Percentiles rank a stretch among this genome's conserved stretches.
Evolutionary conservation across 2,329 filamentous ascomycete species (phyloP).

Genomic region (Aspergillus jensenii): DNA sequence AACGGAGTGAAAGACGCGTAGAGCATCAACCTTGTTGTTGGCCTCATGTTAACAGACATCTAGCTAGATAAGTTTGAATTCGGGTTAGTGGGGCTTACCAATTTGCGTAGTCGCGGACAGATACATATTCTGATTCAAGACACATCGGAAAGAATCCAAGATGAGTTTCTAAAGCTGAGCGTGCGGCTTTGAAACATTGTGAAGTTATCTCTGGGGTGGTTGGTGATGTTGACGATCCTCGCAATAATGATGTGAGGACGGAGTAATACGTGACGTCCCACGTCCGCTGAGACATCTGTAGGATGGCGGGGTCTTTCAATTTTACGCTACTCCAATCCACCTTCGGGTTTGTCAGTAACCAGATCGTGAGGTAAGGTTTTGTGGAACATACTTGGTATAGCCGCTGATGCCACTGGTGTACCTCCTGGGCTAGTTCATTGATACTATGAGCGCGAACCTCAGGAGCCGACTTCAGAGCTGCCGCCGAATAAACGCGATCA

Average conservation of each 20-base stretch:
- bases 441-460: constrained; percentile 9
- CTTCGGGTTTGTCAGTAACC: constrained; percentile 4
- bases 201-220: constrained; percentile 13
- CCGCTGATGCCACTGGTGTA: constrained; percentile 14
- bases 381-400: constrained; percentile 2
- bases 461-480: constrained; percentile 3
- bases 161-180: constrained; percentile 18
- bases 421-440: constrained; percentile 5
- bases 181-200: constrained; percentile 20
- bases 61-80: background rate
- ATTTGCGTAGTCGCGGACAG: constrained; percentile 20
- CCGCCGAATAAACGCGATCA: constrained; percentile 16
- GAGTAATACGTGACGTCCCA: constrained; percentile 25
- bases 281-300: constrained; percentile 13
- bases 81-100: constrained; percentile 11
- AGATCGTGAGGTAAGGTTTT: background rate
- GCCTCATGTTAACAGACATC: background rate
- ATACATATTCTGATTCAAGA: background rate
- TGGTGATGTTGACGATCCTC: constrained; percentile 10
- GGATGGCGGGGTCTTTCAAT: constrained; percentile 12
- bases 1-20: constrained; percentile 26
- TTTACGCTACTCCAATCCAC: constrained; percentile 13
- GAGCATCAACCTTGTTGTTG: constrained; percentile 20
- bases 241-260: constrained; percentile 16
- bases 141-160: constrained; percentile 17